These are phyloP conservation scores for Phaeosphaeriaceae sp. DNA, from an alignment of 2,329 filamentous ascomycete species.

Conservation along the genomic window DNA sequence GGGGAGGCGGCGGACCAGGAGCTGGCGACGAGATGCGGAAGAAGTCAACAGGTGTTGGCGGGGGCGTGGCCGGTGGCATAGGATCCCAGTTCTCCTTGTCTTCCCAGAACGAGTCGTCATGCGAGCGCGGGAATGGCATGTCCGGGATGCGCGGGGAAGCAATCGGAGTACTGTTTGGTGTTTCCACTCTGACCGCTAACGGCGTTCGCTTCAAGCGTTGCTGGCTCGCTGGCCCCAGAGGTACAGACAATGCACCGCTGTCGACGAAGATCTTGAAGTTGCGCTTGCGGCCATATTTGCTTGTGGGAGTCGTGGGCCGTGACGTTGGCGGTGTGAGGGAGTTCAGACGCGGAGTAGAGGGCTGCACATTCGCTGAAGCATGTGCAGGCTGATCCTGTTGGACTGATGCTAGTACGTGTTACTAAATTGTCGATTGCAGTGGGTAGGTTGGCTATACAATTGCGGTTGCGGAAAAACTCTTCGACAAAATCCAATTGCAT, in stretches of 20 bases:
- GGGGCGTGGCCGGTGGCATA: conserved; percentile 3
- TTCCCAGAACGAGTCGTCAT: conserved; percentile 21
- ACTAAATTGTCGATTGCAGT: not conserved
- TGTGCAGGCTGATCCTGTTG: not conserved
- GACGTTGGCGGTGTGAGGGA: not conserved
- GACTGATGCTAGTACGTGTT: not conserved
- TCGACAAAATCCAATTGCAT: conserved; percentile 10
- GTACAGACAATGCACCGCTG: not conserved
- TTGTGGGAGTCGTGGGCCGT: not conserved
- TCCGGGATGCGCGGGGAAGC: conserved; percentile 13
- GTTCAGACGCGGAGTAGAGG: conserved; percentile 3
- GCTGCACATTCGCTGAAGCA: not conserved
- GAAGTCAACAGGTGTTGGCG: conserved; percentile 2
- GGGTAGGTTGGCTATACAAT: conserved; percentile 13
- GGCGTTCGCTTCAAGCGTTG: conserved; percentile 12
- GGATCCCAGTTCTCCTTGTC: conserved; percentile 26
- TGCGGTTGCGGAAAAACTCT: conserved; percentile 11
- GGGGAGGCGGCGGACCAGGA: not conserved
- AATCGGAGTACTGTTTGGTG: conserved; percentile 15
- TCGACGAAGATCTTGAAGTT: conserved; percentile 25
- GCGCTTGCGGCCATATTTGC: conserved; percentile 15
- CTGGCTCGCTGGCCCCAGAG: conserved; percentile 7
- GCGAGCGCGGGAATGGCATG: conserved; percentile 16
- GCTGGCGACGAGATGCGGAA: conserved; percentile 2
- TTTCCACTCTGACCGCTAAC: conserved; percentile 8